Base-by-base conservation (phyloP, 495 filamentous ascomycete genomes). In the Aspergillus coremiiformis region DNA sequence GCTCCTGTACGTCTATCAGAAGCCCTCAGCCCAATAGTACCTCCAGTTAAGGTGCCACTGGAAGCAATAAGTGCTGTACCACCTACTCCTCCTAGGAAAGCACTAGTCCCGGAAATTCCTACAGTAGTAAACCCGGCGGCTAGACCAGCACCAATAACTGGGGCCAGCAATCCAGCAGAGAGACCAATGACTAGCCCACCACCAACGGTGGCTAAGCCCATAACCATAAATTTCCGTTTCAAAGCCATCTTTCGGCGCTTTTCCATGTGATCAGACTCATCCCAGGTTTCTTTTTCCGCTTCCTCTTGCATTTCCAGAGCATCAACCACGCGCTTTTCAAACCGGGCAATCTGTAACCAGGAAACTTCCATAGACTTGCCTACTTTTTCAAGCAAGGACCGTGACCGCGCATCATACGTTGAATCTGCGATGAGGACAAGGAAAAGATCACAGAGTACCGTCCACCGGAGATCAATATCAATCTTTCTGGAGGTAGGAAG, bases 391-490 rank as follows among this genome's bases (percentile, higher is more conserved):
- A 99, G 78, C 44, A 99, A 72, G 17, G 82, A 78, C 55, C 93
- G 82, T 3, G 94, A 96, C 27, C 93, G 83, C 5, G 91, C 78
- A 66, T 99, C 93, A 66, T 99, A 99, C 21, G 86, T 76, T 2
- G 89, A 91, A 65, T 97, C 91, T n/a, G 93, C 85, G 58, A 97
- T 91, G 20, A 99, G 78, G 5, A 95, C 83, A 15, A 99, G 79
- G 66, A 99, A 99, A 12, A 99, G 73, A 64, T 99, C 93, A 65
- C 93, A 99, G 5, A 99, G 84, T 8, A 96, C 86, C 0, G 93
- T 99, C 93, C 93, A 99, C 30, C 93, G 84, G 48, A 99, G 76
- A 64, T 99, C 93, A 45, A 99, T 95, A 59, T 97, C 90, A 49
- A 99, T 86, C 52, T 87, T 91, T 29, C 84, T 78, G 8, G 85